Base-by-base conservation (phyloP, 2,329 filamentous ascomycete genomes). In the Fusarium pseudoanthophilum region DNA sequence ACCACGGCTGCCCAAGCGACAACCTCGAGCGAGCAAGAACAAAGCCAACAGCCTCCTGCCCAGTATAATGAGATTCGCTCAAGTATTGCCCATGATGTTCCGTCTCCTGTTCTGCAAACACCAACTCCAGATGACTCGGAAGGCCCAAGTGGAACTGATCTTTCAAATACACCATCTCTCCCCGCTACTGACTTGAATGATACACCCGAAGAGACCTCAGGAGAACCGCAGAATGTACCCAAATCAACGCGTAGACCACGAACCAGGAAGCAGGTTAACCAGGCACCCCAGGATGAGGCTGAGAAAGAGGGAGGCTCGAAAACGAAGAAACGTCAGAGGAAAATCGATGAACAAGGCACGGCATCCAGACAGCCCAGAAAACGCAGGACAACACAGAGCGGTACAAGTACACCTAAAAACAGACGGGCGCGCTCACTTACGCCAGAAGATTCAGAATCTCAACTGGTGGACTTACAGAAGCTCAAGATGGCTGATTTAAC, bases 401-500 rank as follows among this genome's bases (percentile, higher is more conserved):
- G 73, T 53, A 68, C 75, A 34, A 74, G 75, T 11, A 75, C 76
- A 5, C 74, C 77, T 58, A 68, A 78, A 21, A 79, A 76, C 60
- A 75, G 84, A 69, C 75, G 81, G 48, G 82, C 85, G 60, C 85
- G 88, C 65, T 85, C 87, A 21, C 73, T 82, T 7, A 92, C 91
- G 1, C 91, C 91, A 4, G 90, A 92, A 60, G 89, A 91, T 72
- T 89, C 90, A 7, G 91, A 92, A 76, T 80, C 82, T 30, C 86
- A 88, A 65, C 81, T 87, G 70, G 91, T 95, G 61, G 92, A 95
- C 77, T 85, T 89, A 28, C 87, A 88, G 30, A 87, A 87, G 7
- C 87, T 93, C 32, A 93, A 90, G 60, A 94, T 96, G 90, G 88
- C 87, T 48, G 92, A 94, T 64, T 82, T 96, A 7, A 93, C 90